Percentiles rank a stretch among this genome's conserved stretches.
These are phyloP conservation scores for Bifiguratus adelaidae DNA, from an alignment of 192 early-diverging fungal genomes.

Conservation along the genomic window DNA sequence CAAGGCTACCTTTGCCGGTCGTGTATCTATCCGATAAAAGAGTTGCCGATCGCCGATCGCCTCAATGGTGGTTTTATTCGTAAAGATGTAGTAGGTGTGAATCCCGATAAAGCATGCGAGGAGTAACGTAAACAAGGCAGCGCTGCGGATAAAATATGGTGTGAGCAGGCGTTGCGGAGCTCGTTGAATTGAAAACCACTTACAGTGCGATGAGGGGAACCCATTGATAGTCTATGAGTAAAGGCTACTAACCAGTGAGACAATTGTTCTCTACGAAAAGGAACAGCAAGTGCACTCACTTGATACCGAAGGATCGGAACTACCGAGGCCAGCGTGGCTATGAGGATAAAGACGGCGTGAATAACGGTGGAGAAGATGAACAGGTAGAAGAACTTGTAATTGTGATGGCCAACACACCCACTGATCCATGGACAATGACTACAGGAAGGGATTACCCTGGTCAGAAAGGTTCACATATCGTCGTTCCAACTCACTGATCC, in stretches of 20 bases:
- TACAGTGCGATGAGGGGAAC: slow-evolving; percentile 13
- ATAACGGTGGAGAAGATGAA: slow-evolving; percentile 39
- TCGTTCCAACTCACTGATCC: slow-evolving; percentile 38
- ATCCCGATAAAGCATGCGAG: slow-evolving; percentile 28
- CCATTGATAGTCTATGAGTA: slow-evolving; percentile 19
- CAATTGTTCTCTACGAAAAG: not conserved
- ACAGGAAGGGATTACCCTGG: not conserved
- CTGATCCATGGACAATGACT: slow-evolving; percentile 28
- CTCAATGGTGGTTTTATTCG: slow-evolving; percentile 38
- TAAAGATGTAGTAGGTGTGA: slow-evolving; percentile 28
- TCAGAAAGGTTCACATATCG: not conserved
- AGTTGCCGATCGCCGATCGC: slow-evolving; percentile 18
- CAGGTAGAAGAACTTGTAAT: slow-evolving; percentile 45
- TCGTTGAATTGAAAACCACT: not conserved
- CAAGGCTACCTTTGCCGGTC: no score
- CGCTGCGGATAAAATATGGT: slow-evolving; percentile 7
- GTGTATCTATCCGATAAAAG: no score
- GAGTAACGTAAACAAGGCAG: slow-evolving; percentile 30
- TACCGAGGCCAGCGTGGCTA: slow-evolving; percentile 13
- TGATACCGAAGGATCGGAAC: slow-evolving; percentile 7
- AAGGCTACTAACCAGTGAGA: not conserved
- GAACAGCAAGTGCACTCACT: slow-evolving; percentile 4
- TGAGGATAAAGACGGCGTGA: slow-evolving; percentile 26
- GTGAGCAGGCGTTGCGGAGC: not conserved
- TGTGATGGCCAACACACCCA: slow-evolving; percentile 38